A percentile compares a stretch with the other conserved stretches of the same genome.
phyloP scores from a whole-genome alignment of 768 basidiomycete genomes.

The Dioszegia crocea region DNA sequence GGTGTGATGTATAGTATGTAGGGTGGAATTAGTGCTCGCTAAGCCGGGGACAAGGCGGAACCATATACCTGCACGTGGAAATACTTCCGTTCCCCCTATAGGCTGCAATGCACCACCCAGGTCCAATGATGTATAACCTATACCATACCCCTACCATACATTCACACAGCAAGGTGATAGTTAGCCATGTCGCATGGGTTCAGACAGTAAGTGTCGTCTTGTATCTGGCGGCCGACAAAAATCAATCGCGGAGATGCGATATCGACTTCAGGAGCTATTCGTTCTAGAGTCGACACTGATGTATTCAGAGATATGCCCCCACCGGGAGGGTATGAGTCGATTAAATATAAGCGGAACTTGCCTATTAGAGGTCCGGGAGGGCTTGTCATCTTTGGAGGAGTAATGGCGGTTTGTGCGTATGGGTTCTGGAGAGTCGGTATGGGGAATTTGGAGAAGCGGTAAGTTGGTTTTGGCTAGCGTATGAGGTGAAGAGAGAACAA shows the following conservation, averaged over 20 bases:
- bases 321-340: slow-evolving; percentile 79
- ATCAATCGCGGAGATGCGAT: not conserved
- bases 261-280: not conserved
- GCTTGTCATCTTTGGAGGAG: slow-evolving; percentile 75
- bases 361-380: slow-evolving; percentile 69
- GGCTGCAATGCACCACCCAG: no score
- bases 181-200: slow-evolving; percentile 19
- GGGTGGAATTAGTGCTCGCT: not conserved
- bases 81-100: no score
- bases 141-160: no score
- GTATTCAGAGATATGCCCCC: slow-evolving; percentile 86
- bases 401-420: slow-evolving; percentile 76
- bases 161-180: no score
- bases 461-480: slow-evolving; percentile 48
- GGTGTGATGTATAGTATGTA: not conserved
- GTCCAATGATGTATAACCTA: no score
- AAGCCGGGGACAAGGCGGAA: no score
- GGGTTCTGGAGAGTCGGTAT: slow-evolving; percentile 88
- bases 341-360: slow-evolving; percentile 94
- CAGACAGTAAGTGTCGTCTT: slow-evolving; percentile 3
- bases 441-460: slow-evolving; percentile 92
- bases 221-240: not conserved
- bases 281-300: not conserved
- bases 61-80: no score
- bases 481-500: not conserved